Conservation (phyloP, 192 early-diverging fungal genomes). For the Mortierella hygrophila region DNA sequence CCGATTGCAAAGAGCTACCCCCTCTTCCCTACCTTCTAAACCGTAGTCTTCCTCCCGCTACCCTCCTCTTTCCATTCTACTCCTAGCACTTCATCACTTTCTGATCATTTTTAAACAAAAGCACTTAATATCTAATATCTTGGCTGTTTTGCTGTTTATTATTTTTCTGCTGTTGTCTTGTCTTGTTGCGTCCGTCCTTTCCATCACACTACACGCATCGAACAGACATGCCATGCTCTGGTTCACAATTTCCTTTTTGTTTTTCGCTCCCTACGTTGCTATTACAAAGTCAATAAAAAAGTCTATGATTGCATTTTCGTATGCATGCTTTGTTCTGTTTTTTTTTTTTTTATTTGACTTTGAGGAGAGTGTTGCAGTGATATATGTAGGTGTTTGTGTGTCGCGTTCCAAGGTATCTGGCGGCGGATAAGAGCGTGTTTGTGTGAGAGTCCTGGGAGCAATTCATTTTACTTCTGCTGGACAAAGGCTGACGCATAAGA, state of each 20-base stretch:
- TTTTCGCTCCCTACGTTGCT: neutral
- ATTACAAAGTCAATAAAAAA: neutral
- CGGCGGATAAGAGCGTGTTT: too few relatives aligned
- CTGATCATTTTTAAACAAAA: neutral
- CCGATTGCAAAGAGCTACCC: neutral
- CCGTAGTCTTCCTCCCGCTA: neutral
- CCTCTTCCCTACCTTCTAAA: neutral
- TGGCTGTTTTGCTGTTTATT: neutral
- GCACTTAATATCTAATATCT: neutral
- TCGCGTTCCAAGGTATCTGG: neutral
- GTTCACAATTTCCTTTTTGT: neutral
- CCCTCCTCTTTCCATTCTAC: neutral
- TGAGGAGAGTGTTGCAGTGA: neutral
- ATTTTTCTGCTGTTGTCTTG: neutral
- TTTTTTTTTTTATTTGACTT: neutral
- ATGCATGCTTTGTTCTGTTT: neutral
- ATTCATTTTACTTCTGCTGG: conserved; percentile 2
- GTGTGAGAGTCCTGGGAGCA: neutral
- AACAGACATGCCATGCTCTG: neutral
- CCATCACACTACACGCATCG: neutral
- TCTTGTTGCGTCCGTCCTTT: neutral
- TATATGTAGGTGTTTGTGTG: neutral
- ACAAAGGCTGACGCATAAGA: conserved; percentile 50
- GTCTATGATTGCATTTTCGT: too few relatives aligned
- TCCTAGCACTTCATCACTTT: neutral